Conservation (phyloP, 1,284 basidiomycete genomes). For the Cutaneotrichosporon sp. region DNA sequence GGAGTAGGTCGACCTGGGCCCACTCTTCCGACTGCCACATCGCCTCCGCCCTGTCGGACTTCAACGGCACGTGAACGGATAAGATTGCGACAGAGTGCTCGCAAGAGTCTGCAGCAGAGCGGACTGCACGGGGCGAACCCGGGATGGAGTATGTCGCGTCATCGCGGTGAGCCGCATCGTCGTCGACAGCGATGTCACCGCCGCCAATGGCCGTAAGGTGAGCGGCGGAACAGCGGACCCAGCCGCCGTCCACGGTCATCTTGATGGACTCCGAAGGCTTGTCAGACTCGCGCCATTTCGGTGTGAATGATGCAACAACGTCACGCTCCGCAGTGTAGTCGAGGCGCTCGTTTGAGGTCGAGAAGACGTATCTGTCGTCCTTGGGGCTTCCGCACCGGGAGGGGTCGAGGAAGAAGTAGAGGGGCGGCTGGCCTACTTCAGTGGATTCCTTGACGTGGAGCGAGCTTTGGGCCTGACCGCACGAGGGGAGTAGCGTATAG, state of each 20-base stretch:
- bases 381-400: slow-evolving; percentile 71
- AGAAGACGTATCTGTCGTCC: slow-evolving; percentile 78
- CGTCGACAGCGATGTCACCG: slow-evolving; percentile 38
- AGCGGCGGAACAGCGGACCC: slow-evolving; percentile 55
- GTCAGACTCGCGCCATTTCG: slow-evolving; percentile 73
- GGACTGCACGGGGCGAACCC: slow-evolving; percentile 59
- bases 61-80: slow-evolving; percentile 71
- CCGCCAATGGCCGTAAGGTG: slow-evolving; percentile 43
- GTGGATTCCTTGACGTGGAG: slow-evolving; percentile 64
- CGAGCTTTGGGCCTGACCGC: slow-evolving; percentile 85
- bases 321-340: slow-evolving; percentile 79
- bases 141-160: slow-evolving; percentile 70
- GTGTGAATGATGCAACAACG: slow-evolving; percentile 67
- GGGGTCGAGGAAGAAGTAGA: slow-evolving; percentile 85
- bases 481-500: slow-evolving; percentile 78
- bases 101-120: slow-evolving; percentile 63
- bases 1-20: slow-evolving; percentile 79
- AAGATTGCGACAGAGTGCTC: slow-evolving; percentile 72
- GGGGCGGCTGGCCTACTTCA: slow-evolving; percentile 58
- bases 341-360: slow-evolving; percentile 70
- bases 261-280: slow-evolving; percentile 58
- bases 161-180: slow-evolving; percentile 53
- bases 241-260: slow-evolving; percentile 66
- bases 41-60: slow-evolving; percentile 62
- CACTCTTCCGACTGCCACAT: slow-evolving; percentile 72